Percentiles rank a stretch among this genome's conserved stretches.
Evolutionary conservation across 1,284 basidiomycete species (phyloP).

Genomic region (Moesziomyces globuligerus): DNA sequence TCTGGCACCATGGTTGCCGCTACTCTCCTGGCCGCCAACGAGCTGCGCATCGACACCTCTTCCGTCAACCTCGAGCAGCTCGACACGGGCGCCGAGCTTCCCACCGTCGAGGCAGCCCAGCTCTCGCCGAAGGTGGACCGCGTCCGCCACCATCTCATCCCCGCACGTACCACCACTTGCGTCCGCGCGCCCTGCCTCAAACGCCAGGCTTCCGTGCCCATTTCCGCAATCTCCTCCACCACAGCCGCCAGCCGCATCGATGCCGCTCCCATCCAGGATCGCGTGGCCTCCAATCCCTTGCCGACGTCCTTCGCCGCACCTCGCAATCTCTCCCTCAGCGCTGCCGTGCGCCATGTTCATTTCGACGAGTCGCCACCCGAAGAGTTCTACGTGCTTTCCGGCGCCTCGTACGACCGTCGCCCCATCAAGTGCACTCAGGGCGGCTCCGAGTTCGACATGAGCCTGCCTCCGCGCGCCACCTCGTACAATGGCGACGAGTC

Average conservation of each 20-base stretch:
- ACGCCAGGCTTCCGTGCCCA: slow-evolving; percentile 30
- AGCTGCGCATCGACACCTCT: slow-evolving; percentile 32
- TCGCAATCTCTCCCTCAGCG: slow-evolving; percentile 18
- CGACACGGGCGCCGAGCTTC: slow-evolving; percentile 29
- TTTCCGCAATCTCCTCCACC: slow-evolving; percentile 19
- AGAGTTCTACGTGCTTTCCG: slow-evolving; percentile 45
- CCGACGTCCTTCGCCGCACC: slow-evolving; percentile 32
- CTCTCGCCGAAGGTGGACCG: slow-evolving; percentile 38
- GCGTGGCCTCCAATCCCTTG: slow-evolving; percentile 28
- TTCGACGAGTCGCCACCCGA: slow-evolving; percentile 54
- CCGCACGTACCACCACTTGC: slow-evolving; percentile 41
- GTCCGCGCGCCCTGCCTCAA: slow-evolving; percentile 51
- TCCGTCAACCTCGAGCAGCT: background rate
- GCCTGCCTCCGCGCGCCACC: slow-evolving; percentile 41
- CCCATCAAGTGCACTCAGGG: slow-evolving; percentile 59
- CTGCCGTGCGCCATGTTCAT: slow-evolving; percentile 42
- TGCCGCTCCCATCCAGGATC: slow-evolving; percentile 16
- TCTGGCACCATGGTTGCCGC: slow-evolving; percentile 7
- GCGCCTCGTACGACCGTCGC: slow-evolving; percentile 52
- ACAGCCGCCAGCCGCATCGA: slow-evolving; percentile 18
- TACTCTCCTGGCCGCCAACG: slow-evolving; percentile 7
- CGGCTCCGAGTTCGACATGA: slow-evolving; percentile 55
- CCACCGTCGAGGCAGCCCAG: slow-evolving; percentile 30
- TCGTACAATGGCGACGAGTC: slow-evolving; percentile 42
- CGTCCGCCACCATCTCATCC: slow-evolving; percentile 48